Base-by-base conservation (phyloP, 768 basidiomycete species). In the Leccinum truebloodii region DNA sequence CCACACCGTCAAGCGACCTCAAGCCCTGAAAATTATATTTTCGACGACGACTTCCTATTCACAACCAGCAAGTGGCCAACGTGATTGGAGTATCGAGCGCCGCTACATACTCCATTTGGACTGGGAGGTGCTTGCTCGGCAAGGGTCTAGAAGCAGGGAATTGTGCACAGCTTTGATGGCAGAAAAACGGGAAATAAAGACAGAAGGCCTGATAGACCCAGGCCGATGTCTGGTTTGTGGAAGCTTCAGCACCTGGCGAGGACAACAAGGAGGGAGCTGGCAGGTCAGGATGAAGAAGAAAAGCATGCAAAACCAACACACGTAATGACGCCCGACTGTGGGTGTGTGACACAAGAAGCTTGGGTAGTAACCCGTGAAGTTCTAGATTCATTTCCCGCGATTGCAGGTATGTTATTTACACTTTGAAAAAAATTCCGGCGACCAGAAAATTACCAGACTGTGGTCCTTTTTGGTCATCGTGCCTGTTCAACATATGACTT, bases 221-320 rank as follows among this genome's bases (percentile, higher is more conserved):
- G 63, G 2, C 71, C 66, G 12, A 6, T 13, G 12, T 46, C 12
- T 2, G 44, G 37, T 87, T 81, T 20, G 71, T 66, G 14, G 73
- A 69, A 7, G 66, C 69, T 22, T 64, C 67, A 52, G 81, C 79
- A 22, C 82, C 79, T 3, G 30, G 30, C 30, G 68, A 82, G 88
- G 58, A 88, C 80, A 39, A 46, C 20, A 20, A 86, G 87, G 54
- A 88, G 81, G 70, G 87, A 87, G 86, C 14, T 5, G 88, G 13
- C 82, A 80, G 8, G 85, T 86, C 59, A 89, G 82, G 67, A 88
- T 78, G 73, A 88, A 86, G 77, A 88, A 86, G 77, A 88, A 86
- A 20, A 83, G 79, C 83, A 86, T 86, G 51, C 86, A 80, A 66
- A 83, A 85, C 82, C 86, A 89, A 69, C 86, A 88, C 84, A 89